Evolutionary conservation across 352 stramenopile species (phyloP).

Genomic region (Phytophthora europaea): DNA sequence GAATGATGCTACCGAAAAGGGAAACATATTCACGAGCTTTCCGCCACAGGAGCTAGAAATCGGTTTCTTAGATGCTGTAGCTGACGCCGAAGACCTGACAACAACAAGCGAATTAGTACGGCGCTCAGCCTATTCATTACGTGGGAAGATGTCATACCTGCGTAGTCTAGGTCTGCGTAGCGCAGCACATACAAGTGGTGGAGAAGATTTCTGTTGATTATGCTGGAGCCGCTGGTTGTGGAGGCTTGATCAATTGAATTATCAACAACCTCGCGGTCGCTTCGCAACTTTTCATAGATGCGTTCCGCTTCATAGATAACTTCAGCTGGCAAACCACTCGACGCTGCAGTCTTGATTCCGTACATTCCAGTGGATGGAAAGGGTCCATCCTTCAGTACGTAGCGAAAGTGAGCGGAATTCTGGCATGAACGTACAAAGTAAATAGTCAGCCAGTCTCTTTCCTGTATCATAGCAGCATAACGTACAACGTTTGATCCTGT

Average conservation of each 20-base stretch:
- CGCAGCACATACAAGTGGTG: conserved; percentile 83
- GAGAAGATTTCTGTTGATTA: conserved; percentile 65
- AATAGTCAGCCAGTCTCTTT: neutral
- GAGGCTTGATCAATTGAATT: conserved; percentile 16
- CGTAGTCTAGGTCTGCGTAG: conserved; percentile 63
- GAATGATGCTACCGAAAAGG: conserved; percentile 1
- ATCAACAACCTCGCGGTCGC: conserved; percentile 29
- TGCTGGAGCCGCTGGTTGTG: conserved; percentile 18
- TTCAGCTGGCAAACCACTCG: conserved; percentile 72
- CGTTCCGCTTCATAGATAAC: conserved; percentile 68
- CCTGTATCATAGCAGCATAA: neutral
- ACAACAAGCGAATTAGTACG: neutral
- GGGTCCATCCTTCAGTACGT: conserved; percentile 77
- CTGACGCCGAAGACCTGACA: conserved; percentile 63
- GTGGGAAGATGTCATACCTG: conserved; percentile 39
- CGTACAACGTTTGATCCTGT: conserved; percentile 54
- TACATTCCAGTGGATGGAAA: conserved; percentile 76
- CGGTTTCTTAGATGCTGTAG: conserved; percentile 75
- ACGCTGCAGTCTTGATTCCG: conserved; percentile 83
- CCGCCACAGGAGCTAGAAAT: conserved; percentile 44
- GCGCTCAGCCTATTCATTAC: neutral
- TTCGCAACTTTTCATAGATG: conserved; percentile 50
- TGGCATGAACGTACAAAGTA: conserved; percentile 28
- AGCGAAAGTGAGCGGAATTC: conserved; percentile 65
- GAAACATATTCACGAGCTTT: conserved; percentile 21